These are phyloP conservation scores for Thelonectria olida DNA, from an alignment of 2,329 filamentous ascomycete genomes.

Conservation along the genomic window DNA sequence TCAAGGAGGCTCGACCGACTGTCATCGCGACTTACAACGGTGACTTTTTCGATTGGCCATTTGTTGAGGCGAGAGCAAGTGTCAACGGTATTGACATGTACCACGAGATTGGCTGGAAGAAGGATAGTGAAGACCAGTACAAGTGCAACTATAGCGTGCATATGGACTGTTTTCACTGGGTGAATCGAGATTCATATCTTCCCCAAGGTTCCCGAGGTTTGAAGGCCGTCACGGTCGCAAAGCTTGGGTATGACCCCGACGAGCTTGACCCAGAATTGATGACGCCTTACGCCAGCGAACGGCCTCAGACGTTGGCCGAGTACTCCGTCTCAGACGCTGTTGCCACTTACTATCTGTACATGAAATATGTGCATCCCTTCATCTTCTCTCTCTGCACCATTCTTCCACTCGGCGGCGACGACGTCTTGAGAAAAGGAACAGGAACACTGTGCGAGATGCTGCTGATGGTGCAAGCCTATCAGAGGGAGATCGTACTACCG, in stretches of 20 bases:
- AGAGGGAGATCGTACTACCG: conserved; percentile 89
- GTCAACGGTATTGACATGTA: conserved; percentile 99
- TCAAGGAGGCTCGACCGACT: conserved; percentile 93
- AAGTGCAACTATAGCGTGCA: conserved; percentile 96
- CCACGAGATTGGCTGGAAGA: conserved; percentile 95
- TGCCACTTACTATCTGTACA: conserved; percentile 98
- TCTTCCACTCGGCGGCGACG: conserved; percentile 90
- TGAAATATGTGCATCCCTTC: conserved; percentile 99
- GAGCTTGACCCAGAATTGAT: conserved; percentile 97
- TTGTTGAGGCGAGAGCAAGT: conserved; percentile 92
- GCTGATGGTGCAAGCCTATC: conserved; percentile 97
- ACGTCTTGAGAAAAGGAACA: conserved; percentile 92
- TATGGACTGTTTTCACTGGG: conserved; percentile 99
- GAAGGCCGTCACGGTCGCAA: conserved; percentile 97
- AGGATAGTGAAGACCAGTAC: conserved; percentile 95
- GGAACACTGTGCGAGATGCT: conserved; percentile 99
- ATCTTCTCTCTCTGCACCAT: conserved; percentile 99
- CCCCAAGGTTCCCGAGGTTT: conserved; percentile 96
- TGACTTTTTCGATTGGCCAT: conserved; percentile 99
- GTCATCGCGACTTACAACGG: conserved; percentile 99
- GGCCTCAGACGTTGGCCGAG: conserved; percentile 92
- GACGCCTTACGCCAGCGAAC: conserved; percentile 89
- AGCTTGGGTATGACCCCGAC: conserved; percentile 97
- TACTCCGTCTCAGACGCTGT: conserved; percentile 99
- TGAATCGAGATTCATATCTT: conserved; percentile 97